Evolutionary conservation across 768 basidiomycete species (phyloP), one percentile per base, ranked within the genome.

Genomic region (Leccinellum albellum): DNA sequence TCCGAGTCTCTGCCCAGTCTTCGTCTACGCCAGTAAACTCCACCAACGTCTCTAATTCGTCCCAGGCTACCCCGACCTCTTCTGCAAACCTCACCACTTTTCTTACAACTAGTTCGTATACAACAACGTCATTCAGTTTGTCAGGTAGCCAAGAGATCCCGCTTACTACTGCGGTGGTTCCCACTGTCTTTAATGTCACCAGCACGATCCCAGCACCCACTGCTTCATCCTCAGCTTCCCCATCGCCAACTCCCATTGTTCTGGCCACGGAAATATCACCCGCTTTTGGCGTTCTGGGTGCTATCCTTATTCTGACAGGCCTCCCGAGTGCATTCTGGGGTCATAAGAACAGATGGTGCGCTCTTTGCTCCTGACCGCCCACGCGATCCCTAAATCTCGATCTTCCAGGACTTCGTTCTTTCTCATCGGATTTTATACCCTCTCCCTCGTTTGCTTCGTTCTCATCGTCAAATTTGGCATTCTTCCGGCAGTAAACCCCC

Each of bases 331-430:
- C 91, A 3, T 92, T 93, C 63, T 87, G 91, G 75, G 95, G 95
- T 21, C 93, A 94, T 76, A 96, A 96, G 80, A 95, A 97, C 71
- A 78, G 94, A 80, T 96, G 95, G 94, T 89, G 66, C 42, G 81
- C 76, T 42, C 10, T 47, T 52, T 55, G 44, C 51, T 51, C 21
- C 21, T 20, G 21, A 24, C 49, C 21, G 10, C 15, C 21, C 35
- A 14, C 49, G 12, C 21, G 17, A 35, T 55, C 61, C 46, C 56
- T 59, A 15, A 61, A 49, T 57, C 48, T 47, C 47, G 49, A 50
- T 54, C 66, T 61, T 61, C 46, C 69, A 93, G 92, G 91, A 90
- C 91, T 20, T 94, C 94, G 13, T 89, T 95, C 78, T 96, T 97
- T 74, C 79, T 98, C 65, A 88, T 91, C 60, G 91, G 93, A 42